Evolutionary conservation across 805 yeast species (phyloP), one percentile per base, ranked within the genome.

Genomic region (Yamadazyma phyllophila): DNA sequence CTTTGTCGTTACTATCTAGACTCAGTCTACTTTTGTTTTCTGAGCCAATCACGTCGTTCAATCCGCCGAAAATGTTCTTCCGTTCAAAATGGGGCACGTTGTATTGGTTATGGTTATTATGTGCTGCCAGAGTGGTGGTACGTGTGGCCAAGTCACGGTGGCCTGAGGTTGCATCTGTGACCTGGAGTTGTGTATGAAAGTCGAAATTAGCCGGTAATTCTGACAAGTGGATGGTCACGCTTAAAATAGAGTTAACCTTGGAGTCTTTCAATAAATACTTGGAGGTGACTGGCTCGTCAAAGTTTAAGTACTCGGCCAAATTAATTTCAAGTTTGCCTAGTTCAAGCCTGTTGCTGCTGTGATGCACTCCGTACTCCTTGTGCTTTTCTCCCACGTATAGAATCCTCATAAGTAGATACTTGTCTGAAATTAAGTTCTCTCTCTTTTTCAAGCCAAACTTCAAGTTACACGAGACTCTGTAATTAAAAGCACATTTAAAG

Each of bases 211-310:
- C 46, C 2, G 76, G 67, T 15, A 70, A 60, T 47, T 71, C 74
- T 35, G 69, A 72, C 53, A 86, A 62, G 4, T 71, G 69, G n/a
- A 87, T 67, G 1, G 83, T 74, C 35, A 88, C 49, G 48, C 77
- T 82, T 33, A 85, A 63, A n/a, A 88, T 85, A 2, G 95, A 83
- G 61, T 92, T 92, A 14, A 92, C 81, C 53, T 88, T 88, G 1
- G 96, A 85, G 24, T 88, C 77, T 55, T 83, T 83, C 31, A 92
- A 69, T 36, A 92, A 66, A 55, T 85, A 89, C 50, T 87, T 72
- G 50, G 84, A 74, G 2, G 83, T 71, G 3, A 74, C 63, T 3
- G 79, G 73, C 43, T 75, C 73, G 27, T 73, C 69, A 44, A 77
- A 80, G 52, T 74, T 71, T 31, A 84, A 76, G 60, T 83, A 88